phyloP scores from a whole-genome alignment of 139 green algal species.

The Chlorella sp. region DNA sequence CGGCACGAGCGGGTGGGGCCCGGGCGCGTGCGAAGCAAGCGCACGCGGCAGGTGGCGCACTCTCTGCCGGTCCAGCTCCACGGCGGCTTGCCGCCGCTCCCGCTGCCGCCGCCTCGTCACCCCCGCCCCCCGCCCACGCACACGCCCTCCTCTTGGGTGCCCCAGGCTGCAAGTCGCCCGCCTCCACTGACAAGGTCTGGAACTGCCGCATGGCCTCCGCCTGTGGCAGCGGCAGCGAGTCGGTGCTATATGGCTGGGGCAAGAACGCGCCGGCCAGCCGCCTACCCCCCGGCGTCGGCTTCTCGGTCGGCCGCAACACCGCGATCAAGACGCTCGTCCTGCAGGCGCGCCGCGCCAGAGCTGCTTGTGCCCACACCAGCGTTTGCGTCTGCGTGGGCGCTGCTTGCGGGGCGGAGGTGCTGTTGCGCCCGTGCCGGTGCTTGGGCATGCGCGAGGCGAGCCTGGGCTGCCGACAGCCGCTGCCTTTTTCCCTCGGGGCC shows the following conservation, averaged over 20 bases:
- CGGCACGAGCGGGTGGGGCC: no score
- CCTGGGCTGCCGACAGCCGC: no score
- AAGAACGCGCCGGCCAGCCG: conserved; percentile 71
- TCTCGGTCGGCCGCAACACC: conserved; percentile 59
- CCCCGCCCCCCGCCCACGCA: no score
- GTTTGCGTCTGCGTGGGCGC: no score
- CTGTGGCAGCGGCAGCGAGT: conserved; percentile 35
- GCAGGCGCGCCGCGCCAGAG: conserved; percentile 67
- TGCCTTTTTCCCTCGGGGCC: no score
- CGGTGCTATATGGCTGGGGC: conserved; percentile 84
- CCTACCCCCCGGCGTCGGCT: conserved; percentile 72
- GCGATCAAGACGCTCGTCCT: conserved; percentile 65
- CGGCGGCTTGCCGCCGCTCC: not conserved
- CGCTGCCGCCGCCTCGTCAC: not conserved
- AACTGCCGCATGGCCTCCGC: conserved; percentile 51
- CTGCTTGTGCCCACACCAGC: no score
- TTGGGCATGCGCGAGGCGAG: no score
- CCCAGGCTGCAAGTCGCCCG: conserved; percentile 58
- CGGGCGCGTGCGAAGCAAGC: no score
- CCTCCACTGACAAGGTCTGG: conserved; percentile 49
- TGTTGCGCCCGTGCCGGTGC: no score
- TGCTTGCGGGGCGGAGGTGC: not conserved
- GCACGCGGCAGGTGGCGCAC: not conserved
- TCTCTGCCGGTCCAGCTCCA: not conserved
- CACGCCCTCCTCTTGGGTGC: no score